Evolutionary conservation across 768 basidiomycete species (phyloP).

Genomic region (Tulasnella sp.): DNA sequence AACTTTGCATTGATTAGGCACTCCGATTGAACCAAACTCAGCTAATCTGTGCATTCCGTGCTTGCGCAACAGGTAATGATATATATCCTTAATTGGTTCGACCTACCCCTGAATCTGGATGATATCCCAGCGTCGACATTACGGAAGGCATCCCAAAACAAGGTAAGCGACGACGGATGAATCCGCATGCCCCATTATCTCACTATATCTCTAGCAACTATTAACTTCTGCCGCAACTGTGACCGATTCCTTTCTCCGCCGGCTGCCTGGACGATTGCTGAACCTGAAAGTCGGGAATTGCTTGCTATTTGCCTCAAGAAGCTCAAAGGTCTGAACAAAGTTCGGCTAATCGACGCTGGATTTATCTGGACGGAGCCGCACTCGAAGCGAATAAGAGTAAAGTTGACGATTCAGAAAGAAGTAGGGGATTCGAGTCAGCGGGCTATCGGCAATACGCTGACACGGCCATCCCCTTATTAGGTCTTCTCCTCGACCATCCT

Average conservation of each 20-base stretch:
- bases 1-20: slow-evolving; percentile 51
- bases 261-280: slow-evolving; percentile 78
- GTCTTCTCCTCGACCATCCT: slow-evolving; percentile 93
- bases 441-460: background rate
- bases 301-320: slow-evolving; percentile 94
- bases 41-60: slow-evolving; percentile 91
- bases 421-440: slow-evolving; percentile 49
- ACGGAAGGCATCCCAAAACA: slow-evolving; percentile 98
- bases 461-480: slow-evolving; percentile 44
- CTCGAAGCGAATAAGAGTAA: slow-evolving; percentile 88
- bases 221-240: slow-evolving; percentile 94
- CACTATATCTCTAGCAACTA: slow-evolving; percentile 58
- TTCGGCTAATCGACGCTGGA: slow-evolving; percentile 95
- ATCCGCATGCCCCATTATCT: background rate
- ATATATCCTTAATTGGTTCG: background rate
- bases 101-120: background rate
- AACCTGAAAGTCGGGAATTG: slow-evolving; percentile 89
- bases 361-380: slow-evolving; percentile 99
- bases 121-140: slow-evolving; percentile 75
- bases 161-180: slow-evolving; percentile 52
- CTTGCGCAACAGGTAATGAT: slow-evolving; percentile 77
- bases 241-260: slow-evolving; percentile 95
- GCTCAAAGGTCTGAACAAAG: slow-evolving; percentile 90
- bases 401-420: slow-evolving; percentile 98
- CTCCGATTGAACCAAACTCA: slow-evolving; percentile 86